These are phyloP conservation scores for Sporothrix schenckii DNA, from an alignment of 2,329 filamentous ascomycete species.

Conservation along the genomic window DNA sequence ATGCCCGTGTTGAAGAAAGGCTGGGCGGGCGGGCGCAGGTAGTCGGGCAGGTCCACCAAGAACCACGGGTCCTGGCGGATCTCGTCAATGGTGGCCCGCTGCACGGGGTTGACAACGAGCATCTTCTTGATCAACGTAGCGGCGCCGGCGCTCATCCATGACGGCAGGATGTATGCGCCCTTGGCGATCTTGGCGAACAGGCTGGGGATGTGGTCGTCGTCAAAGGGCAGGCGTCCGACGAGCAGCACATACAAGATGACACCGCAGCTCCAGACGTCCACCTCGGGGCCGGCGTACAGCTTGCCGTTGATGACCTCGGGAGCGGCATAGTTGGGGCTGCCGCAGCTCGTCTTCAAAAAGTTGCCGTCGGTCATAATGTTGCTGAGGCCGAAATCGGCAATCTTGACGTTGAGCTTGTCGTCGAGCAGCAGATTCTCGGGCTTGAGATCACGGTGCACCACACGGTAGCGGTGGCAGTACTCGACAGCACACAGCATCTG, in stretches of 20 bases:
- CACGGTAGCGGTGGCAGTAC: conserved; percentile 98
- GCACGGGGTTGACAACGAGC: conserved; percentile 92
- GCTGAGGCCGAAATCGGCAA: conserved; percentile 96
- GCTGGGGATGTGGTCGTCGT: conserved; percentile 97
- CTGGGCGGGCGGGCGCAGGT: conserved; percentile 83
- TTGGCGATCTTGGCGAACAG: conserved; percentile 97
- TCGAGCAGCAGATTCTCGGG: conserved; percentile 96
- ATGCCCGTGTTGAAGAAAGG: conserved; percentile 94
- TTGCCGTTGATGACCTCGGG: conserved; percentile 98
- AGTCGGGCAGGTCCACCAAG: conserved; percentile 78
- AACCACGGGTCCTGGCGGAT: conserved; percentile 97
- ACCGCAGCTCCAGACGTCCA: conserved; percentile 97
- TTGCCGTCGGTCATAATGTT: conserved; percentile 99
- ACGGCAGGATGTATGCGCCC: conserved; percentile 88
- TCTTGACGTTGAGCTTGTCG: conserved; percentile 96
- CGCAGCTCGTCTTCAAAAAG: conserved; percentile 97
- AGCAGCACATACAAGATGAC: conserved; percentile 86
- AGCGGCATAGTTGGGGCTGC: conserved; percentile 96
- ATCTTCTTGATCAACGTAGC: conserved; percentile 83
- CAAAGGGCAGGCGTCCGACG: conserved; percentile 85
- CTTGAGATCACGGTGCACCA: conserved; percentile 96
- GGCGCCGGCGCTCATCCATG: conserved; percentile 85
- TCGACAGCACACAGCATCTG: conserved; percentile 99
- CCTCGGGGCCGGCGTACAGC: conserved; percentile 94
- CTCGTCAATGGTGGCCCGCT: conserved; percentile 90